These are phyloP conservation scores for Blumeriella jaapii DNA, from an alignment of 2,329 filamentous ascomycete genomes.

Conservation along the genomic window DNA sequence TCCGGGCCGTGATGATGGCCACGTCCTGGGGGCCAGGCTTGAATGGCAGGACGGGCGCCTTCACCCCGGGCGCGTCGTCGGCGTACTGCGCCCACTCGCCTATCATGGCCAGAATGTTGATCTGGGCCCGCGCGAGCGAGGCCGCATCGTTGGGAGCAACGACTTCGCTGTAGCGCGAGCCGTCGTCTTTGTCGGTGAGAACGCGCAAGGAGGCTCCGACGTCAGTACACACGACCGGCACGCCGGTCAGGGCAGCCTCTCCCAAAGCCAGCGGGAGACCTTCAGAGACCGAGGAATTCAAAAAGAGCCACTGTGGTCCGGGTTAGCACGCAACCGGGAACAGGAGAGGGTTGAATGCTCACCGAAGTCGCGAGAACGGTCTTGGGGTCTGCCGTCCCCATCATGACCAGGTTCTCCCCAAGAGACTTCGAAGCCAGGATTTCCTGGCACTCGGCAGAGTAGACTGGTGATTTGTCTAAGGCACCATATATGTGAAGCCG, in stretches of 20 bases:
- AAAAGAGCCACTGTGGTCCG: slow-evolving; percentile 34
- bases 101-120: slow-evolving; percentile 48
- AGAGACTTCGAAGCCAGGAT: slow-evolving; percentile 26
- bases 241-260: slow-evolving; percentile 45
- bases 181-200: slow-evolving; percentile 40
- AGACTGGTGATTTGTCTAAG: slow-evolving; percentile 49
- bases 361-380: slow-evolving; percentile 29
- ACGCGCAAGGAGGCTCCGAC: slow-evolving; percentile 44
- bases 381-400: slow-evolving; percentile 32
- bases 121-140: slow-evolving; percentile 48
- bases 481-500: slow-evolving; percentile 51
- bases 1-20: slow-evolving; percentile 38
- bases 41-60: slow-evolving; percentile 29
- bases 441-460: slow-evolving; percentile 45
- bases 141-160: slow-evolving; percentile 53
- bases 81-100: slow-evolving; percentile 50
- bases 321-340: background rate
- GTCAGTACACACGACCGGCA: slow-evolving; percentile 44
- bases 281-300: slow-evolving; percentile 45
- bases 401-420: slow-evolving; percentile 20
- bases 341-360: background rate
- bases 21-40: slow-evolving; percentile 39
- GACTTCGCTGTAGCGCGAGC: slow-evolving; percentile 44
- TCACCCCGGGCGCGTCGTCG: slow-evolving; percentile 23
- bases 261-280: slow-evolving; percentile 44